These are phyloP conservation scores for Scalesia atractyloides DNA, from an alignment of 129 eudicot genomes.

Conservation along the genomic window DNA sequence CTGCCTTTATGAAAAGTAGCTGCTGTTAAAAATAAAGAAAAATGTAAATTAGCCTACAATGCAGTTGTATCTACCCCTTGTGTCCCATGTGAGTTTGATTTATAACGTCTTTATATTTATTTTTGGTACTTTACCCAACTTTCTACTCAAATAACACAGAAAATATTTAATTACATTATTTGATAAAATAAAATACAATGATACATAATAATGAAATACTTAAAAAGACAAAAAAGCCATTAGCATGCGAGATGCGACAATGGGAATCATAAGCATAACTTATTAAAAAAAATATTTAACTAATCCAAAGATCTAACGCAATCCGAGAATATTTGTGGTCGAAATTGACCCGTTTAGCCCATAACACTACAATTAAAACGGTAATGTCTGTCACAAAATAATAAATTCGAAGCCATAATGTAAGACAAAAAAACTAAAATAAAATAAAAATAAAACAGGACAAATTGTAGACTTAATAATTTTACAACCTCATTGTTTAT, in stretches of 20 bases:
- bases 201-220: background rate
- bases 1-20: too few species aligned
- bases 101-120: background rate
- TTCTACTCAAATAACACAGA: background rate
- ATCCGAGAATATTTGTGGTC: background rate
- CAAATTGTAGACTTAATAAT: background rate
- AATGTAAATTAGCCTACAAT: background rate
- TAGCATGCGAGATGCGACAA: constrained; percentile 21
- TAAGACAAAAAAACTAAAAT: background rate
- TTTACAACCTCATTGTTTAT: constrained; percentile 16
- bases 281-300: background rate
- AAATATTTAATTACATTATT: background rate
- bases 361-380: constrained; percentile 2
- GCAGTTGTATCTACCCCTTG: background rate
- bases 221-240: background rate
- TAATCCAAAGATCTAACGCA: constrained; percentile 10
- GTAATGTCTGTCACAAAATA: background rate
- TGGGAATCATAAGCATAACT: background rate
- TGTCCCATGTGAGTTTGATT: background rate
- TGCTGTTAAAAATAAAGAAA: background rate
- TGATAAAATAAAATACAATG: background rate
- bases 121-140: background rate
- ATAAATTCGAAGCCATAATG: background rate
- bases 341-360: background rate
- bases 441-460: background rate